Evolutionary conservation across 2,329 filamentous ascomycete genomes (phyloP), one percentile per base, ranked within the genome.

Genomic region (Aspergillus sp.): DNA sequence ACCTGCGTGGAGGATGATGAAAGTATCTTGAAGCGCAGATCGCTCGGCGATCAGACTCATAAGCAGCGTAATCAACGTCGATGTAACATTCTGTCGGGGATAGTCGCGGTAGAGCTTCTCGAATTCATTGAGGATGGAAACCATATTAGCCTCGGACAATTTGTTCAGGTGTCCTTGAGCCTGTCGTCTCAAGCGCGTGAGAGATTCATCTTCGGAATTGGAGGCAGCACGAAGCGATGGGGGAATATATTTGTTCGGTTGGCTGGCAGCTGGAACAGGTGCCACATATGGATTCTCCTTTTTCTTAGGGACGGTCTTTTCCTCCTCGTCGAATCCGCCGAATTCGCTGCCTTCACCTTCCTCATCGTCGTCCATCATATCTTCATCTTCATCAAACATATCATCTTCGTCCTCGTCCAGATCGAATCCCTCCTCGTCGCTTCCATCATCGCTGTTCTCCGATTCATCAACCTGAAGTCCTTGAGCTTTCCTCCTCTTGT

Each of bases 131-230:
- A 96, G 71, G 42, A 97, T 95, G 2, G 88, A 86, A 5, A 95
- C 67, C 50, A 98, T 75, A 56, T 93, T 97, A 32, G 89, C 83
- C 61, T 97, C 91, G 0, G 93, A 96, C 29, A 98, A 75, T 60
- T 91, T 85, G 66, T 98, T 98, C 60, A 98, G 78, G 12, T 93
- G 77, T 60, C 93, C 91, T 62, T 97, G 90, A 0, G 88, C 76
- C 59, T 94, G 88, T 49, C 88, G 82, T 46, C 83, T 82, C 39
- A 98, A 71, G 33, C 86, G 82, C 9, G 75, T 74, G 38, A 86
- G 72, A 34, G 78, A 72, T 62, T 94, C 86, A 1, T 78, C 76
- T 50, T 87, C 83, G 0, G 81, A 79, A 1, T 77, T 74, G 3
- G 78, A 68, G 30, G 77, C 71, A 53, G 78, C 83, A 37, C 90